Evolutionary conservation across 805 yeast genomes (phyloP), one percentile per base, ranked within the genome.

Genomic region (Kazachstania africana): DNA sequence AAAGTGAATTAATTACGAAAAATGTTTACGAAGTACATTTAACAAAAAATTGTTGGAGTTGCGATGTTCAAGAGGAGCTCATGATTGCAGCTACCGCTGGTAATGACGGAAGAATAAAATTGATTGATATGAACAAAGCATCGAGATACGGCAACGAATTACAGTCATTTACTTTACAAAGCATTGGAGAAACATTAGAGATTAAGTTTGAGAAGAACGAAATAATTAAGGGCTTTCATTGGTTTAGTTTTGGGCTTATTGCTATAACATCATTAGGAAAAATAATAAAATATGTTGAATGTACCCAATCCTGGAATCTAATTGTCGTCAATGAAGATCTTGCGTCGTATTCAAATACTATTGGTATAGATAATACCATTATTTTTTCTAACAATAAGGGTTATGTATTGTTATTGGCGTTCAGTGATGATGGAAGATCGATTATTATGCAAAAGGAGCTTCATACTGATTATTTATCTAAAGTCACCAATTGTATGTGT

Each of bases 31-130:
- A 79, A 32, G 72, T 78, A 15, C 96, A 87, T 49, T 64, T 70
- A 21, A 95, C 94, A 3, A 78, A 91, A 50, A 88, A 82, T 47
- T 70, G 80, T 1, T 91, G 97, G 98, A 72, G 83, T 16, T 70
- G 78, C 2, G 81, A 74, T 42, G 64, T 73, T 0, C 63, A 66
- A 27, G 64, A 62, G 20, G 44, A 50, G 0, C 47, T 59, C 14
- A 50, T 62, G 31, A 42, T 77, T 3, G 75, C 78, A 6, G 85
- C 75, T 2, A 81, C 95, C 9, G 91, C 95, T 26, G 98, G 98
- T 23, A 93, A 94, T 24, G 98, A 91, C 57, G 96, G 96, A 0
- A 70, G 80, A 42, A 55, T 87, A 2, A 66, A 80, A 39, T 42
- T 80, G 4, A 73, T 76, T 47, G 79, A 78, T 43, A 50, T 78